phyloP scores from a whole-genome alignment of 495 filamentous ascomycete species.

The Aspergillus campestris region DNA sequence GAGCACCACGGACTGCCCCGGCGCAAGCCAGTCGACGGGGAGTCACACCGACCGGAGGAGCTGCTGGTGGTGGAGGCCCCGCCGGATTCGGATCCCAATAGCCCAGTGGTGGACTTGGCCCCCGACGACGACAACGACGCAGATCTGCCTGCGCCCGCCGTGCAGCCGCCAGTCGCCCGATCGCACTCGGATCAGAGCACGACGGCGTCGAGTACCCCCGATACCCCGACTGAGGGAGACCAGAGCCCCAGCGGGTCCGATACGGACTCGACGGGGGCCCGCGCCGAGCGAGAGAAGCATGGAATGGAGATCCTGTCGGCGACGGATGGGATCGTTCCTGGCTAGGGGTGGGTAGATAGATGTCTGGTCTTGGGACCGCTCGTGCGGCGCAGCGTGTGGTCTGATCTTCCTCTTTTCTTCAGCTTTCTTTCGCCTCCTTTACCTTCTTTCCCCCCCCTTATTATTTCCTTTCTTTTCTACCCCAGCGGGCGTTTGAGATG shows the following conservation, averaged over 20 bases:
- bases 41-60: conserved; percentile 21
- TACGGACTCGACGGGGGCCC: neutral
- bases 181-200: no score
- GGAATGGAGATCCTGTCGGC: conserved; percentile 7
- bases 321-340: conserved; percentile 12
- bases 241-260: neutral
- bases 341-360: neutral
- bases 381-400: neutral
- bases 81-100: conserved; percentile 42
- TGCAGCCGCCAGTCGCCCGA: no score
- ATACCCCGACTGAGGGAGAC: conserved; percentile 4
- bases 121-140: conserved; percentile 2
- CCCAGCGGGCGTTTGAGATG: neutral
- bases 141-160: no score
- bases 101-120: conserved; percentile 30
- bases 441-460: neutral
- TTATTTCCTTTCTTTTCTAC: conserved; percentile 2
- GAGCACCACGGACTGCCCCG: conserved; percentile 18
- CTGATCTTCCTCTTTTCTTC: neutral
- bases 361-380: neutral
- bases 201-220: neutral
- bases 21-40: conserved; percentile 27
- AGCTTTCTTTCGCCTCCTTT: neutral
- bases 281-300: conserved; percentile 2
- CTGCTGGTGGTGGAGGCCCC: conserved; percentile 45